Evolutionary conservation across 2,329 filamentous ascomycete genomes (phyloP).

Genomic region (Beauveria asiatica): DNA sequence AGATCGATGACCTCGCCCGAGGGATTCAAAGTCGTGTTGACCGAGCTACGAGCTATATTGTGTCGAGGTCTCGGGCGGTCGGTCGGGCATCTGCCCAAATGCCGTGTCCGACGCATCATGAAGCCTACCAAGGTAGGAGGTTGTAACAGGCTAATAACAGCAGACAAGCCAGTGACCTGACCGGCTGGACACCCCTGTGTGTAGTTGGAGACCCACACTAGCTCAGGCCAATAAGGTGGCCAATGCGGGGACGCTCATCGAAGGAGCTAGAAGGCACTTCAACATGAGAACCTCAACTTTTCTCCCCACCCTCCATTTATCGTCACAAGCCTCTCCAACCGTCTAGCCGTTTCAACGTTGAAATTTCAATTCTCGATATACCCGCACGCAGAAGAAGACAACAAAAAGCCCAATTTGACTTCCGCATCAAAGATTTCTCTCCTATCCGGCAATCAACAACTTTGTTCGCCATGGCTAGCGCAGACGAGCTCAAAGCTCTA

Average conservation of each 20-base stretch:
- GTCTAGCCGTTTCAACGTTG: not conserved
- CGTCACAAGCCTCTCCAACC: constrained; percentile 18
- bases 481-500: constrained; percentile 83
- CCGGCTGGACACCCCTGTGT: not conserved
- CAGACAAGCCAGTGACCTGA: not conserved
- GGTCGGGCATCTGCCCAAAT: not conserved
- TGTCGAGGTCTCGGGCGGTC: not conserved
- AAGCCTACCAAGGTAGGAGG: too few species aligned
- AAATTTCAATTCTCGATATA: constrained; percentile 1
- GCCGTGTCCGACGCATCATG: not conserved
- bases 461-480: constrained; percentile 41
- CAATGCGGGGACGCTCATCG: constrained; percentile 25
- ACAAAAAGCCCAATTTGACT: not conserved
- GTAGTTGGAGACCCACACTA: constrained; percentile 14
- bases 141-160: not conserved
- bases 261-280: constrained; percentile 34
- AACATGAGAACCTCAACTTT: constrained; percentile 17
- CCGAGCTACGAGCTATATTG: not conserved
- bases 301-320: constrained; percentile 19
- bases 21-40: not conserved
- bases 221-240: constrained; percentile 23
- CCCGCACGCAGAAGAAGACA: not conserved
- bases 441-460: not conserved
- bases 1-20: too few species aligned
- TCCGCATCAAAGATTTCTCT: not conserved